These are phyloP conservation scores for Mycena leptocephala DNA, from an alignment of 768 basidiomycete genomes.

Conservation along the genomic window DNA sequence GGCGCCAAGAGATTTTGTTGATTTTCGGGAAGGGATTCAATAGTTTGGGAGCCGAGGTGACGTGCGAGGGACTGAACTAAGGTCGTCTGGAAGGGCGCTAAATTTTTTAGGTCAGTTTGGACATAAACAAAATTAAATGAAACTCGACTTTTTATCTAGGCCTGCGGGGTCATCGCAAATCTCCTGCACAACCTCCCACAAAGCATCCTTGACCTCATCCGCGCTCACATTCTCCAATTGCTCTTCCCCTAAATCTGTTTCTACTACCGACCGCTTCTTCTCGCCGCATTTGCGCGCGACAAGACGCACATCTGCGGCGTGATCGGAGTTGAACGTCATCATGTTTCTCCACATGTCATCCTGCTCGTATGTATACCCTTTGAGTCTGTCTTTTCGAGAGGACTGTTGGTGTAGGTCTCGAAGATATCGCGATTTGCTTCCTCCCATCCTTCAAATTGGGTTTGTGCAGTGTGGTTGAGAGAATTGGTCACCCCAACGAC, in stretches of 20 bases:
- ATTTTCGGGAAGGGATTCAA: neutral
- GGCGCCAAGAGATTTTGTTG: no score
- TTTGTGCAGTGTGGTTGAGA: constrained; percentile 39
- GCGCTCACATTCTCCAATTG: neutral
- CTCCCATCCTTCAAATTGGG: constrained; percentile 37
- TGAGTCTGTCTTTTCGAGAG: no score
- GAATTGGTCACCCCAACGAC: constrained; percentile 20
- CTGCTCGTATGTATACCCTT: no score
- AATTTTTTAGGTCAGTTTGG: neutral
- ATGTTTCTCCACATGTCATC: neutral
- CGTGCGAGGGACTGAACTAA: neutral
- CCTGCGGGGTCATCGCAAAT: no score
- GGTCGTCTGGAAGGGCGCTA: neutral
- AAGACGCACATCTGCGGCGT: constrained; percentile 32
- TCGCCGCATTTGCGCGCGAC: neutral
- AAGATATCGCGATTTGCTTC: neutral
- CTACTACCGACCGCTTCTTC: neutral
- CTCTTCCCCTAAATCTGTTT: neutral
- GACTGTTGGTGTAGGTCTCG: neutral
- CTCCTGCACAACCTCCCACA: neutral
- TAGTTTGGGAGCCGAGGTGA: neutral
- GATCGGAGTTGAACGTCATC: neutral
- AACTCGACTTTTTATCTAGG: no score
- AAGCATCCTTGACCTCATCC: neutral
- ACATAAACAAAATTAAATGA: neutral